Evolutionary conservation across 768 basidiomycete species (phyloP), one percentile per base, ranked within the genome.

Genomic region (Calocera viscosa): DNA sequence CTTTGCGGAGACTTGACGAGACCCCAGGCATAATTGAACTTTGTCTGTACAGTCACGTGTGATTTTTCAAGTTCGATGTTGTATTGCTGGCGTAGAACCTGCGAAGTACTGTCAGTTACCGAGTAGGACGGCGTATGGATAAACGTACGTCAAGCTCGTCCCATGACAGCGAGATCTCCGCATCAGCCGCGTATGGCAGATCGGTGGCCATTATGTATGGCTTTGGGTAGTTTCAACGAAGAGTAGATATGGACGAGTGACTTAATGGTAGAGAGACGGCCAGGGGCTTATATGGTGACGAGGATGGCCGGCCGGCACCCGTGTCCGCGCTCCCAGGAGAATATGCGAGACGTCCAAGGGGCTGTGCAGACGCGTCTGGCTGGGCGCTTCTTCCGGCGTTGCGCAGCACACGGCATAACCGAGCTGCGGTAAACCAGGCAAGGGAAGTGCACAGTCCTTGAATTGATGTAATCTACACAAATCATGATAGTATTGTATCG

Each of bases 21-120:
- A 1, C 95, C 95, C 95, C 95, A 96, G 41, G 91, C 85, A 76
- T 89, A 94, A 79, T 98, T 98, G 81, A 99, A 99, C 75, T 92
- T 94, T 41, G 94, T 95, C 78, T 99, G 96, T 7, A 88, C 83
- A 11, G 91, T 92, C 67, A 96, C 83, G 76, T 95, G 93, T 64
- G 85, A 82, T 70, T 92, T 87, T 0, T 83, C 80, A 22, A 85
- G 79, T 75, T 99, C 95, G 76, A 87, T 92, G 81, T 91, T 84
- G 77, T 95, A 94, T 74, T 98, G 94, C 67, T 82, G 72, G 67
- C 87, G 80, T 47, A 97, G 80, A 2, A 97, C 93, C 93, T 95
- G 72, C 8, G 34, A 40, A n/a, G 7, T 35, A 60, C 39, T 14
- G n/a, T 60, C 66, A 40, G 41, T n/a, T 63, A 17, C n/a, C 24